Base-by-base conservation (phyloP, 768 basidiomycete genomes). In the Amanita pallidorosea region DNA sequence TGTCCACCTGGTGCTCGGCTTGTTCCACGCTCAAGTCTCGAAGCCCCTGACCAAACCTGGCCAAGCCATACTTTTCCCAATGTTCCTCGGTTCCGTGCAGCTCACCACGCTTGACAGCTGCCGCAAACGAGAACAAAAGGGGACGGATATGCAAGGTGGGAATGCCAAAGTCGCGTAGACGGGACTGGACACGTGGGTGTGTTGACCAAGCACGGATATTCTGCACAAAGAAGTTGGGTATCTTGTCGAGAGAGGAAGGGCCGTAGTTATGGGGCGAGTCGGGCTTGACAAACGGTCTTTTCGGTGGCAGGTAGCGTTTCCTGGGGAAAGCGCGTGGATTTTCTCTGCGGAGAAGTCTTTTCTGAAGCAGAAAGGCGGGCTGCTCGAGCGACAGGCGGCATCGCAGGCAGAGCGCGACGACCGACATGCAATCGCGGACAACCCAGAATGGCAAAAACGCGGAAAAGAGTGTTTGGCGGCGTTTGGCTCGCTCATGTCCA, bases 121-220 rank as follows among this genome's bases (percentile, higher is more conserved):
- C 49, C 8, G 66, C 59, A 53, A 76, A 85, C 4, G 58, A 57
- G 3, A 60, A 53, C 5, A 85, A 69, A 3, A 83, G 68, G 8
- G 63, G 64, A 2, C 49, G 48, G 2, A 72, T 49, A 49, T 81
- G 68, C 0, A 44, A 27, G 2, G 50, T 27, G 15, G 73, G 72
- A 15, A 85, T 64, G 9, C 81, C 82, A 53, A 76, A 81, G 1
- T 64, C 55, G 12, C 60, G 53, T 13, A 85, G 62, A 31, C 81
- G 76, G 3, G 58, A 50, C 12, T 49, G 60, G 2, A 77, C 64
- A 20, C 55, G 52, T 1, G 56, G 60, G 22, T 55, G 53, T 7
- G 44, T 44, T 2, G 67, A 62, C 80, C 80, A 81, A 1, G 51
- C 36, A 5, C 55, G 47, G 9, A 71, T 71, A 36, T 73, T 60